phyloP scores from a whole-genome alignment of 768 basidiomycete species.

The Suillus occidentalis region DNA sequence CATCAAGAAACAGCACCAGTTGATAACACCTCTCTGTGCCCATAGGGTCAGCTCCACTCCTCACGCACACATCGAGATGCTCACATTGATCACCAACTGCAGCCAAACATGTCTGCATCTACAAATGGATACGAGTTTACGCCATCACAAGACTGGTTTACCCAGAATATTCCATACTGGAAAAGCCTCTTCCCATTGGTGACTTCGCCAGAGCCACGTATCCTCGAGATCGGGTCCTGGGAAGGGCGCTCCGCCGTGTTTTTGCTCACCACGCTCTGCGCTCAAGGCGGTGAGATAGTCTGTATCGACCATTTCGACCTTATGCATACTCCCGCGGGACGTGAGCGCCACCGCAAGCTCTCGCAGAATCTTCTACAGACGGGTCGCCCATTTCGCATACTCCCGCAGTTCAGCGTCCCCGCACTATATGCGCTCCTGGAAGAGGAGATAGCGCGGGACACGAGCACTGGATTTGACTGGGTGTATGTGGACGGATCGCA shows the following conservation, averaged over 20 bases:
- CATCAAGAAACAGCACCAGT: background rate
- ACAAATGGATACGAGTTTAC: slow-evolving; percentile 42
- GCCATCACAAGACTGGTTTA: slow-evolving; percentile 58
- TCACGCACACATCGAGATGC: background rate
- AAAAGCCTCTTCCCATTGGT: slow-evolving; percentile 40
- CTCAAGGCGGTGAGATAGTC: slow-evolving; percentile 42
- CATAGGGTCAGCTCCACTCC: background rate
- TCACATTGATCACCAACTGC: background rate
- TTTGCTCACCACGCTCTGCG: slow-evolving; percentile 48
- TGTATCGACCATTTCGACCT: slow-evolving; percentile 65
- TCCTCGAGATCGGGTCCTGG: slow-evolving; percentile 61
- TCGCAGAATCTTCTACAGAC: slow-evolving; percentile 48
- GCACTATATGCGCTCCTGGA: slow-evolving; percentile 46
- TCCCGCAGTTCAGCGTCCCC: slow-evolving; percentile 54
- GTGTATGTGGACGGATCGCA: slow-evolving; percentile 62
- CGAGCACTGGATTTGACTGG: slow-evolving; percentile 52
- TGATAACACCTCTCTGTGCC: background rate
- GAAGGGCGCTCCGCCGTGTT: slow-evolving; percentile 64
- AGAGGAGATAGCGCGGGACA: slow-evolving; percentile 40
- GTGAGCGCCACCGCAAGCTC: slow-evolving; percentile 43
- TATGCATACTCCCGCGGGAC: slow-evolving; percentile 46
- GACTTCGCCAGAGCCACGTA: slow-evolving; percentile 40
- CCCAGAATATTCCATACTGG: slow-evolving; percentile 45
- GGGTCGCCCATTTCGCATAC: slow-evolving; percentile 44
- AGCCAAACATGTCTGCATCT: background rate